Evolutionary conservation across 2,329 filamentous ascomycete species (phyloP), one percentile per base, ranked within the genome.

Genomic region (Fusarium albidum): DNA sequence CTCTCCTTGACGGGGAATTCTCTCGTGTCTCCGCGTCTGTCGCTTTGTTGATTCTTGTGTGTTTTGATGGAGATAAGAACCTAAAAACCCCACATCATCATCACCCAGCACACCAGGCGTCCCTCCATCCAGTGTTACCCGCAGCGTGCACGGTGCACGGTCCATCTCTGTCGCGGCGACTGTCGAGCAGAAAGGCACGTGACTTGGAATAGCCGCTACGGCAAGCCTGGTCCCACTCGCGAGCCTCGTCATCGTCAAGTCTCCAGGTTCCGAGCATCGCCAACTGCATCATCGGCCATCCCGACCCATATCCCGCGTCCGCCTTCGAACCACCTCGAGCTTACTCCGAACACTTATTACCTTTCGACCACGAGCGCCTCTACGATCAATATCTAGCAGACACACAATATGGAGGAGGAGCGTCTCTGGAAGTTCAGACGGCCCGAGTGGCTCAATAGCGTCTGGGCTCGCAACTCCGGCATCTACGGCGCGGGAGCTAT

Each of bases 361-460:
- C 29, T 3, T 10, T 11, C 18, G 18, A 31, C 3, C 14, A 25
- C 21, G 14, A 33, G 4, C n/a, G 21, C 11, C n/a, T 25, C 29
- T 25, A 17, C n/a, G 42, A 45, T 14, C 12, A 14, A 38, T 18
- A 7, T n/a, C 12, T 14, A 44, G 25, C 11, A 21, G n/a, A n/a
- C n/a, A n/a, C 2, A 4, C 39, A 42, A 9, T n/a, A 86, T 86
- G 83, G 82, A 85, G 58, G 84, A 87, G 63, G 84, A 87, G 54
- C 82, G 85, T 49, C 83, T 88, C 64, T 88, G 82, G 81, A 88
- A 87, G 77, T 88, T 88, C 69, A 73, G 79, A 72, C 81, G 76
- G 78, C 86, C 86, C 49, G 84, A 86, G 69, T 89, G 85, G 85
- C 78, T 87, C 51, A 87, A 85, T 75, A 86, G 80, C 72, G 78